Conservation (phyloP, 768 basidiomycete species). For the Suillus cothurnatus region DNA sequence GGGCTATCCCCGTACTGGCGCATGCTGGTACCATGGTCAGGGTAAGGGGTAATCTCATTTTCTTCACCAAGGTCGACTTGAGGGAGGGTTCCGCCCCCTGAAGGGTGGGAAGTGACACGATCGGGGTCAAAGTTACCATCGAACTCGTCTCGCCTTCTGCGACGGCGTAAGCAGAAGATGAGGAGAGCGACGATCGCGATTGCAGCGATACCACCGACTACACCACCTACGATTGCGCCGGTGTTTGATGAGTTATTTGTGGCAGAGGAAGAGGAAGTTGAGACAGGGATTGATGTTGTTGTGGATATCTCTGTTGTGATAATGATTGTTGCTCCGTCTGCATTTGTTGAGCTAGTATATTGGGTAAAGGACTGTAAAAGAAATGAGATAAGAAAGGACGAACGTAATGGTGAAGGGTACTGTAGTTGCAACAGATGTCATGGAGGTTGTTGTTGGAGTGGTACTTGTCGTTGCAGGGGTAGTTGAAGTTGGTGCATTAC, state of each 20-base stretch:
- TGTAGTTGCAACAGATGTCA: background rate
- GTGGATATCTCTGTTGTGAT: slow-evolving; percentile 22
- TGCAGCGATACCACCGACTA: slow-evolving; percentile 47
- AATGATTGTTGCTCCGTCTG: slow-evolving; percentile 21
- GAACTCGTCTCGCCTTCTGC: slow-evolving; percentile 40
- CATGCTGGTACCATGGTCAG: slow-evolving; percentile 22
- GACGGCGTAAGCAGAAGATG: slow-evolving; percentile 31
- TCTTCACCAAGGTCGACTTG: slow-evolving; percentile 31
- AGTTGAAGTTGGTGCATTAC: slow-evolving; percentile 8
- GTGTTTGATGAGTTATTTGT: slow-evolving; percentile 12
- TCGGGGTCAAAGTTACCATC: slow-evolving; percentile 55
- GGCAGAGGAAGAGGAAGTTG: background rate
- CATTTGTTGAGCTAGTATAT: slow-evolving; percentile 24
- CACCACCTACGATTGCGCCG: slow-evolving; percentile 52
- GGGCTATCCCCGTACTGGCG: slow-evolving; percentile 23
- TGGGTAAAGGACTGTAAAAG: background rate
- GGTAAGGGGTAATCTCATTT: slow-evolving; percentile 30
- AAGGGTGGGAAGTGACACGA: slow-evolving; percentile 35
- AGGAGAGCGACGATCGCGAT: slow-evolving; percentile 31
- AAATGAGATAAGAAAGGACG: slow-evolving; percentile 9
- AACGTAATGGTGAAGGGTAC: slow-evolving; percentile 23
- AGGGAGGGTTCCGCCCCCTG: slow-evolving; percentile 30
- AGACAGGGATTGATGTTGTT: slow-evolving; percentile 18
- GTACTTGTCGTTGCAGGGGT: background rate
- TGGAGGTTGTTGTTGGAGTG: slow-evolving; percentile 5